Conservation (phyloP, 2,329 filamentous ascomycete species). For the Ophiostoma fasciatum region DNA sequence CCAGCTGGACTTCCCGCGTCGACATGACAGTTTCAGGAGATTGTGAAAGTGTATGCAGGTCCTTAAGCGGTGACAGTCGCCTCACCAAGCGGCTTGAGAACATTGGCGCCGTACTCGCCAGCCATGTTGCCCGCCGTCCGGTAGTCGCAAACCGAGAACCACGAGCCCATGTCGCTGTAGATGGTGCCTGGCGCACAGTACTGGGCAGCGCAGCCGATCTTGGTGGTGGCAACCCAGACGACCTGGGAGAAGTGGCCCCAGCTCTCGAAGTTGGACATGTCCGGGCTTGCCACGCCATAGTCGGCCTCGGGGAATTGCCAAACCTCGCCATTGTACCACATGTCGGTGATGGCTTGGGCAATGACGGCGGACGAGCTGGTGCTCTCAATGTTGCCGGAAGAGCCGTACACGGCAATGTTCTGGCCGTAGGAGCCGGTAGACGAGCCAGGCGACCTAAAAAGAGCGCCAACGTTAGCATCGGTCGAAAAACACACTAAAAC, state of each 20-base stretch:
- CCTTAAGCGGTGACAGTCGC: constrained; percentile 14
- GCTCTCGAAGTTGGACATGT: constrained; percentile 44
- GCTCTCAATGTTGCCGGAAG: constrained; percentile 22
- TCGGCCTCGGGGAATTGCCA: constrained; percentile 33
- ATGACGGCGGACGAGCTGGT: constrained; percentile 41
- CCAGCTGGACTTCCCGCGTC: constrained; percentile 1
- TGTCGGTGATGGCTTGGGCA: constrained; percentile 55
- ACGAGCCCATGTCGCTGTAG: constrained; percentile 34
- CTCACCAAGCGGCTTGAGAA: constrained; percentile 26
- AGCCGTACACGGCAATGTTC: constrained; percentile 63
- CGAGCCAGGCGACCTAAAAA: constrained; percentile 34
- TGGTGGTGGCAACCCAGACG: constrained; percentile 49
- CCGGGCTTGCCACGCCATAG: constrained; percentile 46
- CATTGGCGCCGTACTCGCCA: constrained; percentile 35
- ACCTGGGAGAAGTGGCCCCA: constrained; percentile 70
- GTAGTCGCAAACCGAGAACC: constrained; percentile 87
- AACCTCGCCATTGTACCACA: constrained; percentile 82
- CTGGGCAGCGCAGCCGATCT: constrained; percentile 47
- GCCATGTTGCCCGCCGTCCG: constrained; percentile 41
- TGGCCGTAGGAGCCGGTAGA: constrained; percentile 60
- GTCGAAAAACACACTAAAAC: no score
- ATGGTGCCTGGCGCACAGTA: constrained; percentile 38
- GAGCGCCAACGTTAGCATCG: background rate
- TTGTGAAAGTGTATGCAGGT: background rate
- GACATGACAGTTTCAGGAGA: background rate